Evolutionary conservation across 2,329 filamentous ascomycete genomes (phyloP), one percentile per base, ranked within the genome.

Genomic region (Exophiala xenobiotica): DNA sequence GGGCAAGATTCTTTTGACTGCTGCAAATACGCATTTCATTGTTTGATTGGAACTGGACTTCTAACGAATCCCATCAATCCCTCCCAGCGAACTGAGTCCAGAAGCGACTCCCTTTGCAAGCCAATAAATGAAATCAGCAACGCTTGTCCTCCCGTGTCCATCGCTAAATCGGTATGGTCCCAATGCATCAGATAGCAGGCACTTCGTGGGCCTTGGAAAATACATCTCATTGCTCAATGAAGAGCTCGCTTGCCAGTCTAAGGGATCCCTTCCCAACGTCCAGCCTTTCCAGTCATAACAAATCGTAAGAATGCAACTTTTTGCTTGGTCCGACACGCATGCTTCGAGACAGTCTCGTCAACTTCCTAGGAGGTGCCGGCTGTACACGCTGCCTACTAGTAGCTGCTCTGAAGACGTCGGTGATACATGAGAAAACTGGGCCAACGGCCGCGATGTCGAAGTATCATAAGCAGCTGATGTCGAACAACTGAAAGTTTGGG

Each of bases 401-500:
- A n/a, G n/a, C n/a, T n/a, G n/a, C n/a, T n/a, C n/a, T n/a, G 31
- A 9, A 14, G 9, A 35, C 31, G 18, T 6, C n/a, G 2, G 31
- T 35, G 31, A 5, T 14, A 16, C 5, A 14, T 16, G 11, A 35
- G 31, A 35, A 35, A 5, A 16, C n/a, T n/a, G n/a, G n/a, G n/a
- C n/a, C n/a, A n/a, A n/a, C n/a, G 14, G 12, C n/a, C 31, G 6
- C 27, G 4, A 12, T n/a, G 27, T n/a, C 27, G 4, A n/a, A n/a
- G 11, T 31, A 31, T 56, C 51, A 59, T 26, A 48, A 49, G 49
- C 57, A 60, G 35, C 49, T 41, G 37, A 60, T 56, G 43, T 60
- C 57, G 24, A 61, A 58, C 18, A 60, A 46, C 14, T 61, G 66
- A 27, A 66, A 61, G 39, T 67, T 67, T 11, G 71, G 70, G 12